Evolutionary conservation across 352 stramenopile genomes (phyloP).

Genomic region (Phytophthora podocarpi): DNA sequence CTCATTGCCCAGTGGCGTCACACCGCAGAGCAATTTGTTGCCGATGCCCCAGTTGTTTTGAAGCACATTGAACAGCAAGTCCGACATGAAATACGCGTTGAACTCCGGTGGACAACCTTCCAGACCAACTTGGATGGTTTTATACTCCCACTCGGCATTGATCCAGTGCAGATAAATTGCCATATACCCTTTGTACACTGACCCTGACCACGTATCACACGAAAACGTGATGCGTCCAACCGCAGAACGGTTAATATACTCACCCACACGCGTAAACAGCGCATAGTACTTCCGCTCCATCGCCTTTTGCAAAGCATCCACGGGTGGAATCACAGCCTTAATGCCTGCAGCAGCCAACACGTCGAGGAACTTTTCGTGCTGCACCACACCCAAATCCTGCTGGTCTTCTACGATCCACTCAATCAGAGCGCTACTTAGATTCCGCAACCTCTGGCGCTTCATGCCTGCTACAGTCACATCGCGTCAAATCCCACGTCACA

Average conservation of each 20-base stretch:
- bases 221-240: constrained; percentile 77
- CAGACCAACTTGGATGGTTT: constrained; percentile 77
- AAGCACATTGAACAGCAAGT: constrained; percentile 81
- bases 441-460: constrained; percentile 71
- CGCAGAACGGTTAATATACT: constrained; percentile 78
- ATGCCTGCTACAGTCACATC: constrained; percentile 37
- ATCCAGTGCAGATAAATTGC: constrained; percentile 83
- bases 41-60: constrained; percentile 80
- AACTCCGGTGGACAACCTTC: constrained; percentile 72
- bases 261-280: constrained; percentile 68
- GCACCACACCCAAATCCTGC: constrained; percentile 64
- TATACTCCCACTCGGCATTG: constrained; percentile 87
- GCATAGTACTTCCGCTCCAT: constrained; percentile 80
- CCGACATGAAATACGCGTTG: constrained; percentile 80
- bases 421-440: constrained; percentile 62
- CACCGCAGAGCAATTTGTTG: constrained; percentile 73
- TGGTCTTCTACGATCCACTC: constrained; percentile 83
- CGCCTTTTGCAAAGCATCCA: constrained; percentile 64
- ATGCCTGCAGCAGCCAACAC: constrained; percentile 51
- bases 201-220: constrained; percentile 78
- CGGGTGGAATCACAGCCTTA: constrained; percentile 56
- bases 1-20: constrained; percentile 67
- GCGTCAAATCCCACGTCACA: constrained; percentile 6
- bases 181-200: constrained; percentile 77
- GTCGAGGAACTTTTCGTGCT: constrained; percentile 76